Evolutionary conservation across 2,329 filamentous ascomycete species (phyloP), one percentile per base, ranked within the genome.

Genomic region (Colletotrichum shisoi): DNA sequence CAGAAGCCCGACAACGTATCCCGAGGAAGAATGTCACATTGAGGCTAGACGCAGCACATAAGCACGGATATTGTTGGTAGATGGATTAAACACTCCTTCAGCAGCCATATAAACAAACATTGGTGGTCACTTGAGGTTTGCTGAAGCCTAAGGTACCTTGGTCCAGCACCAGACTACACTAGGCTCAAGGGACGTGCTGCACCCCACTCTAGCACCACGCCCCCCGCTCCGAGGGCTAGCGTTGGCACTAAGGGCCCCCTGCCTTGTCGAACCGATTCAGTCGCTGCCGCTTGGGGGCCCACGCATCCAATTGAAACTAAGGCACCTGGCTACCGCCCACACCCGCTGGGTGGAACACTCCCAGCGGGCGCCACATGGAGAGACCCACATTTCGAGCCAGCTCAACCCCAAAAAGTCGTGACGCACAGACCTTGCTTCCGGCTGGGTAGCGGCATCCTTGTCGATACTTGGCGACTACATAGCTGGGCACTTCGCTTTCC

Each of bases 311-410:
- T 48, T 39, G 42, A 58, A 48, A 44, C 56, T 44, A 19, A 44
- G 56, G 19, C 34, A 64, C 53, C 58, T 58, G 58, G 65, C 64
- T 65, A 68, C 65, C 56, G 56, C 13, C 27, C 53, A 46, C 56
- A 58, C 56, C 56, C 56, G 56, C 59, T 67, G 46, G 40, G 21
- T 57, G 57, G 37, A 42, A 56, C 37, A 56, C 19, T 56, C 24
- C 52, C 62, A 66, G 57, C 60, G 54, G 58, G 61, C 60, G 64
- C 61, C 65, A 68, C 62, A 68, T 65, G 65, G 65, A 40, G 48
- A 17, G 48, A 57, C 44, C 61, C 65, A 56, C 11, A 11, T 51
- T 39, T 51, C 8, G 27, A 65, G 54, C 56, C 56, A 68, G 54
- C 62, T 60, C 37, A 56, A 37, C 48, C 48, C 48, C 54, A 44